Base-by-base conservation (phyloP, 164 flowering plant genomes). In the Protea cynaroides region DNA sequence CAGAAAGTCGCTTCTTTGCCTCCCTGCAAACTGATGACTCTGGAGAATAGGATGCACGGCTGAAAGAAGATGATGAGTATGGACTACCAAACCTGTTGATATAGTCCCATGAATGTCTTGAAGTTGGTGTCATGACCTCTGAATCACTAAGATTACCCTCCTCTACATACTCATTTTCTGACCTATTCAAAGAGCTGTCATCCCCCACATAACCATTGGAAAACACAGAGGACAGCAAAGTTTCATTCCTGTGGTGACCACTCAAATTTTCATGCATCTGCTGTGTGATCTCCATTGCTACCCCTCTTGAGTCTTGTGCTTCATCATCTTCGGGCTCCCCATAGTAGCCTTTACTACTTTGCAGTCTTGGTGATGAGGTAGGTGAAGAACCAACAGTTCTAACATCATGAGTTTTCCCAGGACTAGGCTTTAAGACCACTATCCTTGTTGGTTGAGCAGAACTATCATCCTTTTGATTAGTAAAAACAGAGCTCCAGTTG, bases 1-100 rank as follows among this genome's bases (percentile, higher is more conserved):
- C 96, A 56, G 99, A 94, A 55, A 91, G 92, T 10, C 96, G 85
- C 76, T 86, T 91, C 81, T 91, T 91, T 58, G 99, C 99, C 71
- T 94, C 99, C 71, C 92, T 87, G 68, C 86, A 86, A 50, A 94
- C 94, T 4, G 90, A 88, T 50, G 99, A 94, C 73, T 94, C 96
- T 15, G 90, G 92, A 56, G 96, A 86, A 76, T 66, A 82, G 29
- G 96, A 89, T 47, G 81, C 88, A 38, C 86, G 80, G 68, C 96
- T 82, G 64, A 91, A 80, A 38, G 92, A 84, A 50, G 92, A 81
- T 1, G 84, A 76, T 46, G 89, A 83, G 71, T 50, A 80, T 17
- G 93, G 96, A 65, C 92, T 88, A 44, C 75, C 86, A 72, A 75
- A 74, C 75, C 82, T 82, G 66, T 89, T 82, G 69, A 83, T 47